phyloP scores from a whole-genome alignment of 768 basidiomycete genomes.

The Lactarius pseudohatsudake region DNA sequence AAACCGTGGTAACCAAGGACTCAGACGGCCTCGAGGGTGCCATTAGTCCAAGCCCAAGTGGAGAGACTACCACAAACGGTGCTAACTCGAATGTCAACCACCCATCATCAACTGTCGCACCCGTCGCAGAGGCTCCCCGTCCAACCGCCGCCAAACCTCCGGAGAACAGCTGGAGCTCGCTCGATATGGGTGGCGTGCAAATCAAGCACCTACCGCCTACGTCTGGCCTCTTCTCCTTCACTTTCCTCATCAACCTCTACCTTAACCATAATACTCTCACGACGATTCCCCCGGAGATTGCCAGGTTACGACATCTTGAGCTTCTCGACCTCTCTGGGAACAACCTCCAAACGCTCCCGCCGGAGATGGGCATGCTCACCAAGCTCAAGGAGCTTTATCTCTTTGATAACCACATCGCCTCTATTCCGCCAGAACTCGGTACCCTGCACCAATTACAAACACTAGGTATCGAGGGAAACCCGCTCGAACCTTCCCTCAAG shows the following conservation, averaged over 20 bases:
- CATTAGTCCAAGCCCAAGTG: constrained; percentile 29
- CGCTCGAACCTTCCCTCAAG: constrained; percentile 75
- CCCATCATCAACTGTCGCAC: constrained; percentile 75
- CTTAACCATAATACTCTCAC: constrained; percentile 92
- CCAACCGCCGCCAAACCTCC: constrained; percentile 64
- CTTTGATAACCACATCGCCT: constrained; percentile 92
- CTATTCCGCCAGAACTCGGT: constrained; percentile 84
- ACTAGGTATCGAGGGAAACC: constrained; percentile 96
- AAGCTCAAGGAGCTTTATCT: constrained; percentile 88
- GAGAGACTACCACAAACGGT: constrained; percentile 40
- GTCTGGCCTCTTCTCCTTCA: constrained; percentile 78
- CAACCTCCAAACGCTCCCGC: constrained; percentile 70
- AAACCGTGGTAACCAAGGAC: constrained; percentile 36
- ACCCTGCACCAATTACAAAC: constrained; percentile 90
- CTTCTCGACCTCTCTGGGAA: constrained; percentile 92
- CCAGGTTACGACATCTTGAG: constrained; percentile 81
- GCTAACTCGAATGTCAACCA: constrained; percentile 48
- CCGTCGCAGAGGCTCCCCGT: constrained; percentile 65
- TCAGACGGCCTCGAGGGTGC: constrained; percentile 27
- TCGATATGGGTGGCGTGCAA: constrained; percentile 95
- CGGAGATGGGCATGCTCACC: constrained; percentile 88
- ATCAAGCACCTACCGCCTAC: constrained; percentile 85
- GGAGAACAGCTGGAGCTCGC: constrained; percentile 79
- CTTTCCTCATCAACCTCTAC: constrained; percentile 92
- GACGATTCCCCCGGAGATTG: constrained; percentile 76